Evolutionary conservation across 805 yeast species (phyloP).

Genomic region (Lachancea dasiensis): DNA sequence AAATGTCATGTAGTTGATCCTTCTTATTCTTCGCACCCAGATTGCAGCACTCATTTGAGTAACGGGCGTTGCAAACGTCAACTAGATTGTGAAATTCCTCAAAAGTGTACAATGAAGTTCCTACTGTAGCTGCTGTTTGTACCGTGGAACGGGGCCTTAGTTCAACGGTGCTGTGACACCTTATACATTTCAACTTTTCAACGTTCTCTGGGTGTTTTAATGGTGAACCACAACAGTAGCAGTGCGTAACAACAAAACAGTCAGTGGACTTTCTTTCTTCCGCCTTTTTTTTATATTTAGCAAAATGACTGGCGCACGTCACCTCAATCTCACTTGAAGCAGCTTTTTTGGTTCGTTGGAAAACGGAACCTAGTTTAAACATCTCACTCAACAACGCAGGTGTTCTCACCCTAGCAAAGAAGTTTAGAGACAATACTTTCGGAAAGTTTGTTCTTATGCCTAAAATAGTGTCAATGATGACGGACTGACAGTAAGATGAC

Average conservation of each 20-base stretch:
- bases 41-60: not conserved
- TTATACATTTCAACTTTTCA: slow-evolving; percentile 48
- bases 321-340: not conserved
- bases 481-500: too few species aligned
- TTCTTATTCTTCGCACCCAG: not conserved
- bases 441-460: not conserved
- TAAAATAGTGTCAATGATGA: too few species aligned
- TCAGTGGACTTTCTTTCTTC: not conserved
- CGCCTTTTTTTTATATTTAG: not conserved
- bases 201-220: slow-evolving; percentile 35
- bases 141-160: not conserved
- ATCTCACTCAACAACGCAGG: too few species aligned
- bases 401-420: not conserved
- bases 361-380: too few species aligned
- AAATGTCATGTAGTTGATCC: slow-evolving; percentile 24
- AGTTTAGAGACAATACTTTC: not conserved
- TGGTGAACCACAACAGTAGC: slow-evolving; percentile 45
- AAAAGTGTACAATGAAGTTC: not conserved
- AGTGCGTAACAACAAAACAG: slow-evolving; percentile 13
- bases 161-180: slow-evolving; percentile 48
- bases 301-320: slow-evolving; percentile 4
- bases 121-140: too few species aligned
- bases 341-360: slow-evolving; percentile 1
- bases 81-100: not conserved
- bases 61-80: not conserved